Evolutionary conservation across 768 basidiomycete genomes (phyloP).

Genomic region (Pleurotus tuber-regium): DNA sequence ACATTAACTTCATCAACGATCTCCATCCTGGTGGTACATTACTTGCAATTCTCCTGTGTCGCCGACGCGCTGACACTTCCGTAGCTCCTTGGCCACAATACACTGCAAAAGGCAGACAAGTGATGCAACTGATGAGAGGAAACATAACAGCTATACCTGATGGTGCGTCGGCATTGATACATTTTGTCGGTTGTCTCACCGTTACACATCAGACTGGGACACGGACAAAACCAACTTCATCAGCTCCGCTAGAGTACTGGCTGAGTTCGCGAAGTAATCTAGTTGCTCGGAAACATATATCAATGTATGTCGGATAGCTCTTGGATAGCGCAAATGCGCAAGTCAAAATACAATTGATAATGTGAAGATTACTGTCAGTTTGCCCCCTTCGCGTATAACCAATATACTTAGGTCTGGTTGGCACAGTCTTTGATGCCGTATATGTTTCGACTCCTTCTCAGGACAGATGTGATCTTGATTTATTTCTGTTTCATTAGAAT

Average conservation of each 20-base stretch:
- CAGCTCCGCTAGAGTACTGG: constrained; percentile 35
- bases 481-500: too few relatives aligned
- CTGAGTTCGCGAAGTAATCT: constrained; percentile 49
- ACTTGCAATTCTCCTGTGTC: not conserved
- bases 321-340: too few relatives aligned
- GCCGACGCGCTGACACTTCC: not conserved
- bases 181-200: not conserved
- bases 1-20: constrained; percentile 55
- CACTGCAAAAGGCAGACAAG: constrained; percentile 26
- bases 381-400: too few relatives aligned
- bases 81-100: constrained; percentile 49
- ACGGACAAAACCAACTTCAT: constrained; percentile 40
- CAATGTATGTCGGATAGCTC: too few relatives aligned
- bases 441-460: too few relatives aligned
- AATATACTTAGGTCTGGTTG: too few relatives aligned
- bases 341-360: too few relatives aligned
- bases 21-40: constrained; percentile 52
- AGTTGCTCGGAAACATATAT: too few relatives aligned
- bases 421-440: too few relatives aligned
- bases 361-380: too few relatives aligned
- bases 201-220: constrained; percentile 35
- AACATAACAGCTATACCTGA: constrained; percentile 56
- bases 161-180: constrained; percentile 29
- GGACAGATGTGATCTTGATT: too few relatives aligned
- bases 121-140: constrained; percentile 48